Conservation (phyloP, 805 yeast genomes). For the Cyberlindnera saturnus region DNA sequence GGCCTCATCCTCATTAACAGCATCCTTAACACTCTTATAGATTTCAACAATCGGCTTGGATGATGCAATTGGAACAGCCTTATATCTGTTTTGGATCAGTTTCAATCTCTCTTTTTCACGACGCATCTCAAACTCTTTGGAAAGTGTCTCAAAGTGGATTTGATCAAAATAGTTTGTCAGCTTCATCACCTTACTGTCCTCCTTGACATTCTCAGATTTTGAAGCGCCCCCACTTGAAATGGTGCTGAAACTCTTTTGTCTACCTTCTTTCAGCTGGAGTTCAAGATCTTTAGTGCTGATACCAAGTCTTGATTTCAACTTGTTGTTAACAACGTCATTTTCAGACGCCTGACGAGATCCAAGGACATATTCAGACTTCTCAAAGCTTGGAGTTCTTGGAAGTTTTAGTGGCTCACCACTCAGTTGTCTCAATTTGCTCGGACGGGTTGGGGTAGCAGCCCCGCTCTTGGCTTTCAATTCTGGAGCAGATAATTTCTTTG, state of each 20-base stretch:
- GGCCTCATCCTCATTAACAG: slow-evolving; percentile 54
- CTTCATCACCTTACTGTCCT: slow-evolving; percentile 49
- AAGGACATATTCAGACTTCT: background rate
- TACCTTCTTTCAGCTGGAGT: slow-evolving; percentile 22
- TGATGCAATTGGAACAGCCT: slow-evolving; percentile 64
- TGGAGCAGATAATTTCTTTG: slow-evolving; percentile 1
- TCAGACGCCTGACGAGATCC: background rate
- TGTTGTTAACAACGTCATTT: background rate
- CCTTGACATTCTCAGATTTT: slow-evolving; percentile 11
- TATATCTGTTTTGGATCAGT: slow-evolving; percentile 50
- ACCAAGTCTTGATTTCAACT: slow-evolving; percentile 14
- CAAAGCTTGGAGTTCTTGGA: slow-evolving; percentile 5
- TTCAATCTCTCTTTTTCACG: slow-evolving; percentile 73
- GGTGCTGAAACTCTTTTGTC: slow-evolving; percentile 17
- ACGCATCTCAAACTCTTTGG: slow-evolving; percentile 81
- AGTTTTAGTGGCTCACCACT: slow-evolving; percentile 9
- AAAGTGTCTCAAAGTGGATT: slow-evolving; percentile 72
- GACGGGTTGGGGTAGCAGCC: slow-evolving; percentile 3
- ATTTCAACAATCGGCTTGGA: slow-evolving; percentile 89
- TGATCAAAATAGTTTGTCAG: slow-evolving; percentile 64
- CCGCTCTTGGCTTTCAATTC: slow-evolving; percentile 5
- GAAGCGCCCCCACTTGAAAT: slow-evolving; percentile 3
- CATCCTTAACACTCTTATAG: slow-evolving; percentile 82
- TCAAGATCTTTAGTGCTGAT: slow-evolving; percentile 23
- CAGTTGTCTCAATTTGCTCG: slow-evolving; percentile 5